These are phyloP conservation scores for Sphaerulina vaccinii DNA, from an alignment of 2,329 filamentous ascomycete genomes.

Conservation along the genomic window DNA sequence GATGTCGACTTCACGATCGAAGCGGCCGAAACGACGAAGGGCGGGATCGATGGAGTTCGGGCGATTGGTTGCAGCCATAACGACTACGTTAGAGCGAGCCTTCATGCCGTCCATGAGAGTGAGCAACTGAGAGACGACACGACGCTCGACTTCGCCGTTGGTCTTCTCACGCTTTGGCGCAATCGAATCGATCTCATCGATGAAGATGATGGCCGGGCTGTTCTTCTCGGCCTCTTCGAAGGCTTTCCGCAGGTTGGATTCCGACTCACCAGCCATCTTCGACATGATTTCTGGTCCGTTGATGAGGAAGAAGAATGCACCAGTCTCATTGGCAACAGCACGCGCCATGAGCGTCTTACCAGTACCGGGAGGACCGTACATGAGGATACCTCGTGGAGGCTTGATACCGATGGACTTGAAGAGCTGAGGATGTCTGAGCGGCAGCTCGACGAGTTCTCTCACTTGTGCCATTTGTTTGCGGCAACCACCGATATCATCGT, in stretches of 20 bases:
- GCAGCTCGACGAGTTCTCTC: slow-evolving; percentile 95
- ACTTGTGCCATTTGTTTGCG: slow-evolving; percentile 99
- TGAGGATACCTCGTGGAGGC: slow-evolving; percentile 94
- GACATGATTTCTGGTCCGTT: slow-evolving; percentile 99
- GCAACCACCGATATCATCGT: slow-evolving; percentile 98
- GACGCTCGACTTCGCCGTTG: slow-evolving; percentile 96
- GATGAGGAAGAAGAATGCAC: slow-evolving; percentile 99
- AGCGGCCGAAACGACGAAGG: slow-evolving; percentile 94
- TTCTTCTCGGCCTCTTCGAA: slow-evolving; percentile 99
- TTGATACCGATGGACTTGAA: slow-evolving; percentile 99
- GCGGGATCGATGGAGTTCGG: slow-evolving; percentile 98
- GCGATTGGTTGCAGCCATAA: slow-evolving; percentile 98
- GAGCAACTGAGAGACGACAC: slow-evolving; percentile 93
- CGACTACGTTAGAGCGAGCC: slow-evolving; percentile 95
- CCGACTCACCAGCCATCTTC: slow-evolving; percentile 99
- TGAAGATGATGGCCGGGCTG: slow-evolving; percentile 98
- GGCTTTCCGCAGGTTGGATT: slow-evolving; percentile 97
- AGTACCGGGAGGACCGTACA: slow-evolving; percentile 91
- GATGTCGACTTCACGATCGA: slow-evolving; percentile 98
- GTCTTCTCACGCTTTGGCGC: slow-evolving; percentile 99
- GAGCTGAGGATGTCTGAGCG: slow-evolving; percentile 92
- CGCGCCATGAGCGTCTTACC: slow-evolving; percentile 99
- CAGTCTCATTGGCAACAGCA: slow-evolving; percentile 97
- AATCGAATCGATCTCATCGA: slow-evolving; percentile 98
- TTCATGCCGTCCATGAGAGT: slow-evolving; percentile 99